These are phyloP conservation scores for Iberis pinnata DNA, from an alignment of 345 rosid genomes.

Conservation along the genomic window DNA sequence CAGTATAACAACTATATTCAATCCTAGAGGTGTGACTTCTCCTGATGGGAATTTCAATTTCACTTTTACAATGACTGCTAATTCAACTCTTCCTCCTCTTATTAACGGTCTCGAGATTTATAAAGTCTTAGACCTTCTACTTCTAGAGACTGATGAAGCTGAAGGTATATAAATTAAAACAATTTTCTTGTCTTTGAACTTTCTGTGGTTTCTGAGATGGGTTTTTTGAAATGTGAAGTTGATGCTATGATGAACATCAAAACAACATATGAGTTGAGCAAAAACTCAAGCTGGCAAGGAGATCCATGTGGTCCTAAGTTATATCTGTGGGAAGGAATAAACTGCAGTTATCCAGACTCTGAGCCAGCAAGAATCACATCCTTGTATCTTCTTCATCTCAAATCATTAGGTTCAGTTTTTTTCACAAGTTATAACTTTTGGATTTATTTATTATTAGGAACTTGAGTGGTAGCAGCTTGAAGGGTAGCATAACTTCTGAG, in stretches of 20 bases:
- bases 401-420: not conserved
- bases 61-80: slow-evolving; percentile 16
- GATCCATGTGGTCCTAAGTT: slow-evolving; percentile 38
- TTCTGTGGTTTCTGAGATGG: too few relatives aligned
- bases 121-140: slow-evolving; percentile 15
- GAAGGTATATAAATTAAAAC: slow-evolving; percentile 28
- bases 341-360: slow-evolving; percentile 24
- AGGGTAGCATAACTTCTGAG: slow-evolving; percentile 25
- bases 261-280: slow-evolving; percentile 24
- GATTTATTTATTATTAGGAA: slow-evolving; percentile 21
- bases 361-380: slow-evolving; percentile 34
- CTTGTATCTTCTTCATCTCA: slow-evolving; percentile 28
- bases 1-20: slow-evolving; percentile 20
- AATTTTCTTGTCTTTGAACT: too few relatives aligned
- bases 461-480: slow-evolving; percentile 34
- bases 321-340: slow-evolving; percentile 38
- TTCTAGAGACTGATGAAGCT: slow-evolving; percentile 17
- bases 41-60: slow-evolving; percentile 15
- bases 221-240: slow-evolving; percentile 25
- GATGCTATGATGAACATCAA: slow-evolving; percentile 39
- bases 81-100: slow-evolving; percentile 34
- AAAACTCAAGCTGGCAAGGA: slow-evolving; percentile 38
- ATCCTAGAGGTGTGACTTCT: slow-evolving; percentile 3
- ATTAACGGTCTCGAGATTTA: slow-evolving; percentile 37
- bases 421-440: not conserved